These are phyloP conservation scores for Amphichorda felina DNA, from an alignment of 2,329 filamentous ascomycete species.

Conservation along the genomic window DNA sequence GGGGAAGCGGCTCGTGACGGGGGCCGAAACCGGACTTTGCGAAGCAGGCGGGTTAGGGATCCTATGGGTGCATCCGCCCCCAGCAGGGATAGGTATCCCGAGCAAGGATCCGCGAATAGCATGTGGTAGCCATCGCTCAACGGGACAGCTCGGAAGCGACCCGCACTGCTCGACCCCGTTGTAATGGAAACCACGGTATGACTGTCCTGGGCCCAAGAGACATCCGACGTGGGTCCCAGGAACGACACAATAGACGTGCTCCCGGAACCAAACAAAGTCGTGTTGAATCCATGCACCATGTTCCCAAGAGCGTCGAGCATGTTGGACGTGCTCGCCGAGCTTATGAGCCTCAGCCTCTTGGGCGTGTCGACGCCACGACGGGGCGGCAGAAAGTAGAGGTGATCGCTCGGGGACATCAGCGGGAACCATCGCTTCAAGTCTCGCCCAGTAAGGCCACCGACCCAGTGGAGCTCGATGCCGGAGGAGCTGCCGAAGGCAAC, in stretches of 20 bases:
- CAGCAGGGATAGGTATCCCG: slow-evolving; percentile 42
- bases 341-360: slow-evolving; percentile 49
- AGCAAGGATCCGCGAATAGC: slow-evolving; percentile 50
- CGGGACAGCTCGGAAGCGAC: slow-evolving; percentile 53
- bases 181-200: too few species aligned
- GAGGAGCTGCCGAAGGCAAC: slow-evolving; percentile 53
- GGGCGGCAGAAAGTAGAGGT: slow-evolving; percentile 47
- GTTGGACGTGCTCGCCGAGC: too few species aligned
- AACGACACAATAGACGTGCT: slow-evolving; percentile 9
- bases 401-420: slow-evolving; percentile 39
- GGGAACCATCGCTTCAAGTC: slow-evolving; percentile 44
- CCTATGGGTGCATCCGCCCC: slow-evolving; percentile 50
- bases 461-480: slow-evolving; percentile 52
- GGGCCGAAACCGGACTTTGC: slow-evolving; percentile 43
- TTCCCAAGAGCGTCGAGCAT: slow-evolving; percentile 22
- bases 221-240: slow-evolving; percentile 1
- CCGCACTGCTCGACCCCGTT: slow-evolving; percentile 32
- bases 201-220: too few species aligned
- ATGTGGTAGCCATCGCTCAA: slow-evolving; percentile 54
- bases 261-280: slow-evolving; percentile 9
- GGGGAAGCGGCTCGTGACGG: slow-evolving; percentile 14
- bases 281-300: slow-evolving; percentile 10
- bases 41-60: slow-evolving; percentile 33
- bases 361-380: slow-evolving; percentile 33
- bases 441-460: slow-evolving; percentile 31